Evolutionary conservation across 2,329 filamentous ascomycete genomes (phyloP).

Genomic region (Harringtonia aguacate): DNA sequence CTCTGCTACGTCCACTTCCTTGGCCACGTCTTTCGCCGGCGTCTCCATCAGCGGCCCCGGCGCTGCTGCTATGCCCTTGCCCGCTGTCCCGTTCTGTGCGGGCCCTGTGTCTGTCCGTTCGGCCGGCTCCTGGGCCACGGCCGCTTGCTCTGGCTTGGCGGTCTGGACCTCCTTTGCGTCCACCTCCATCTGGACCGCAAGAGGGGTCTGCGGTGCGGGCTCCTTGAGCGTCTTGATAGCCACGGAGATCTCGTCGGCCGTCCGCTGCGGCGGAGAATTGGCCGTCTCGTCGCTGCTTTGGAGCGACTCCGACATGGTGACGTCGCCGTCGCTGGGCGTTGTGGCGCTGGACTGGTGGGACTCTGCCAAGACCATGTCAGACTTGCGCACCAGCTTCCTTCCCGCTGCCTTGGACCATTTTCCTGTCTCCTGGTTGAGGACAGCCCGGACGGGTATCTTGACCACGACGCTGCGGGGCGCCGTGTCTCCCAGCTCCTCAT

Average conservation of each 20-base stretch:
- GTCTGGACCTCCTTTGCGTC: background rate
- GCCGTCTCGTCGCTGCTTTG: conserved; percentile 8
- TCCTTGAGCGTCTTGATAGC: conserved; percentile 11
- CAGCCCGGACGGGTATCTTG: conserved; percentile 49
- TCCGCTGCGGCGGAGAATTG: conserved; percentile 2
- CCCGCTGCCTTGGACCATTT: conserved; percentile 19
- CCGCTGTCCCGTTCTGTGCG: too few relatives aligned
- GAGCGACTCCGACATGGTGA: conserved; percentile 5
- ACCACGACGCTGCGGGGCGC: conserved; percentile 57
- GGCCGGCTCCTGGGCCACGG: too few relatives aligned
- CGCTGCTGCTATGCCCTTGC: too few relatives aligned
- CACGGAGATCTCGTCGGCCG: conserved; percentile 14
- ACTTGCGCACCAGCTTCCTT: background rate
- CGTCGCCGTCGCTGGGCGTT: conserved; percentile 4
- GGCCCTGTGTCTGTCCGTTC: too few relatives aligned
- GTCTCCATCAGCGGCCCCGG: background rate
- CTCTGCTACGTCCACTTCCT: too few relatives aligned
- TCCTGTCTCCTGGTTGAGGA: conserved; percentile 24
- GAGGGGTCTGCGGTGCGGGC: background rate
- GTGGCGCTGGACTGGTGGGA: background rate
- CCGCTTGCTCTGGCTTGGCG: too few relatives aligned
- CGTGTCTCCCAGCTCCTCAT: conserved; percentile 19
- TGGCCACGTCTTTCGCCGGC: too few relatives aligned
- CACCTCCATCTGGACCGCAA: background rate
- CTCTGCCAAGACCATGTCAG: background rate